Conservation (phyloP, 306 rosid genomes). For the Dalbergia cultrata region DNA sequence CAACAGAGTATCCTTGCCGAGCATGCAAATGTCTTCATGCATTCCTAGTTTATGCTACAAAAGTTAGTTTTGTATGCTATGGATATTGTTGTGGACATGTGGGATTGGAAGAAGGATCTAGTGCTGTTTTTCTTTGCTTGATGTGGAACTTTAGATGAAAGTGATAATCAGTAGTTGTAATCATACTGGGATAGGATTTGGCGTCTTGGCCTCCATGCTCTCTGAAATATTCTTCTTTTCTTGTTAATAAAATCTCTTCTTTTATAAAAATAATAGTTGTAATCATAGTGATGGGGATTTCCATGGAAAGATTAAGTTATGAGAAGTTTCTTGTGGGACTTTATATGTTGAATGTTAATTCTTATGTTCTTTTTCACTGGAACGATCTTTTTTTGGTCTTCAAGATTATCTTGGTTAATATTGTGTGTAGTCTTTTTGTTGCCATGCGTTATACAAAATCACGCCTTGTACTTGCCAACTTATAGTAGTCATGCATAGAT, state of each 20-base stretch:
- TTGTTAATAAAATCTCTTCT: no score
- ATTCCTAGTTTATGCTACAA: neutral
- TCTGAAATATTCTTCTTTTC: no score
- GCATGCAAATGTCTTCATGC: no score
- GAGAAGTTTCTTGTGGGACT: conserved; percentile 27
- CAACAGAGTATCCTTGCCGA: no score
- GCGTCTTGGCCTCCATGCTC: no score
- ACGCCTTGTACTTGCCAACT: neutral
- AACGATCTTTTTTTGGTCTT: conserved; percentile 1
- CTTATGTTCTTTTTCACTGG: conserved; percentile 16
- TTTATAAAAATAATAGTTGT: neutral
- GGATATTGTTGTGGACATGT: neutral
- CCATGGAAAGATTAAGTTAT: conserved; percentile 12
- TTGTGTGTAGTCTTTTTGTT: conserved; percentile 3
- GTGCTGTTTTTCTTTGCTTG: neutral
- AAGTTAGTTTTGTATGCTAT: neutral
- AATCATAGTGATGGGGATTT: neutral
- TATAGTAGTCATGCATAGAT: neutral
- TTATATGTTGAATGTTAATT: conserved; percentile 27
- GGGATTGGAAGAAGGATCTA: conserved; percentile 11
- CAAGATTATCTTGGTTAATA: neutral
- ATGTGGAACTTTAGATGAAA: neutral
- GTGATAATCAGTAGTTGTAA: neutral
- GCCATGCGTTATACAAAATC: neutral
- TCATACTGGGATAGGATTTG: no score